Percentiles rank a stretch among this genome's conserved stretches.
phyloP scores from a whole-genome alignment of 129 eudicot genomes.

The Artemisia tridentata region DNA sequence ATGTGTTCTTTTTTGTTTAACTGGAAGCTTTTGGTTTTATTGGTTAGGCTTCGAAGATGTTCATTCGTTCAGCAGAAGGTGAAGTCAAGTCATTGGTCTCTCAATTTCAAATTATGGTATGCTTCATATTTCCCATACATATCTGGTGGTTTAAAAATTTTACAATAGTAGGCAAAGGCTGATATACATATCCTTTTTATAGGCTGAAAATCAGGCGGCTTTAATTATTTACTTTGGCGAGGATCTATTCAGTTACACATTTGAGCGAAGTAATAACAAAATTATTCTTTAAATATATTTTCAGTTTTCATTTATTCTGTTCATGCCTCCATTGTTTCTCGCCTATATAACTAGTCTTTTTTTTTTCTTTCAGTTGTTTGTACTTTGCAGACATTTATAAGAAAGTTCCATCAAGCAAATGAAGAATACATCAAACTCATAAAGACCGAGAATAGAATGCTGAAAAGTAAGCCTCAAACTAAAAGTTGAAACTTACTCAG shows the following conservation, averaged over 20 bases:
- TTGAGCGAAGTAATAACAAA: conserved; percentile 72
- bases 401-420: conserved; percentile 70
- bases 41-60: conserved; percentile 70
- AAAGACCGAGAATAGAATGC: conserved; percentile 59
- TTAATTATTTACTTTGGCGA: conserved; percentile 90
- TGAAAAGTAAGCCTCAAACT: conserved; percentile 64
- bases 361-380: conserved; percentile 48
- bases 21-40: neutral
- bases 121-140: conserved; percentile 13
- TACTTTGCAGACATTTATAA: conserved; percentile 63
- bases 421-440: conserved; percentile 75
- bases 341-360: neutral
- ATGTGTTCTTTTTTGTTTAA: neutral
- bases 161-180: neutral
- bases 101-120: conserved; percentile 77
- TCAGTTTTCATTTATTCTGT: neutral
- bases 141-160: neutral
- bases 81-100: conserved; percentile 87
- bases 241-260: conserved; percentile 84
- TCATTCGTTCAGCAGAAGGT: conserved; percentile 77
- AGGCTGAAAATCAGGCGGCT: conserved; percentile 86
- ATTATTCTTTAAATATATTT: neutral
- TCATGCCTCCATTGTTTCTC: neutral
- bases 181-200: conserved; percentile 12
- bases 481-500: conserved; percentile 24